Conservation (phyloP, 306 rosid species). For the Quercus wislizeni region DNA sequence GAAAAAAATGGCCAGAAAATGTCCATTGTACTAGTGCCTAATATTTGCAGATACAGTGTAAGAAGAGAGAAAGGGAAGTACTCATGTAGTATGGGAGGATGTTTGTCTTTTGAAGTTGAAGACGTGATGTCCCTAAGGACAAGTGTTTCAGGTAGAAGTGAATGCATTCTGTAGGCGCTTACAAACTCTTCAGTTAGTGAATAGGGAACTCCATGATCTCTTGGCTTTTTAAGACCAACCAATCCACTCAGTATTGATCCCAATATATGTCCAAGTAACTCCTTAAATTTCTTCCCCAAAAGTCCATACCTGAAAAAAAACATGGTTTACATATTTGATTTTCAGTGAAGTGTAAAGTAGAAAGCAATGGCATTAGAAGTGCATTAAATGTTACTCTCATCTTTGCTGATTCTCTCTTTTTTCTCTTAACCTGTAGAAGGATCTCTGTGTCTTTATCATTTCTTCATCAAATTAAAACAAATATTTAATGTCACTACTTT, state of each 20-base stretch:
- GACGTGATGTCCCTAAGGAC: constrained; percentile 43
- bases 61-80: constrained; percentile 14
- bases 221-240: too few relatives aligned
- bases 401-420: too few relatives aligned
- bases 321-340: not conserved
- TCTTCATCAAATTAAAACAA: too few relatives aligned
- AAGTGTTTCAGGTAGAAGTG: constrained; percentile 61
- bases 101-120: constrained; percentile 29
- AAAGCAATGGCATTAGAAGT: not conserved
- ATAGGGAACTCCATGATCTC: constrained; percentile 23
- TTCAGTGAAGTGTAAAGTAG: not conserved
- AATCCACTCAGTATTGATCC: too few relatives aligned
- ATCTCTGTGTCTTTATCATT: too few relatives aligned
- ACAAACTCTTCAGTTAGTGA: constrained; percentile 74
- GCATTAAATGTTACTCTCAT: not conserved
- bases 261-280: too few relatives aligned
- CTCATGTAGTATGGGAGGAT: constrained; percentile 52
- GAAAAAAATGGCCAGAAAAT: not conserved
- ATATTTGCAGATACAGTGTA: not conserved
- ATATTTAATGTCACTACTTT: too few relatives aligned
- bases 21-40: not conserved
- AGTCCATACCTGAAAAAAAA: constrained; percentile 56
- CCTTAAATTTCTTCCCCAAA: constrained; percentile 56
- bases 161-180: constrained; percentile 75
- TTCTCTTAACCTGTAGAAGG: too few relatives aligned